Conservation (phyloP, 2,329 filamentous ascomycete species). For the Alternaria novae-zelandiae region DNA sequence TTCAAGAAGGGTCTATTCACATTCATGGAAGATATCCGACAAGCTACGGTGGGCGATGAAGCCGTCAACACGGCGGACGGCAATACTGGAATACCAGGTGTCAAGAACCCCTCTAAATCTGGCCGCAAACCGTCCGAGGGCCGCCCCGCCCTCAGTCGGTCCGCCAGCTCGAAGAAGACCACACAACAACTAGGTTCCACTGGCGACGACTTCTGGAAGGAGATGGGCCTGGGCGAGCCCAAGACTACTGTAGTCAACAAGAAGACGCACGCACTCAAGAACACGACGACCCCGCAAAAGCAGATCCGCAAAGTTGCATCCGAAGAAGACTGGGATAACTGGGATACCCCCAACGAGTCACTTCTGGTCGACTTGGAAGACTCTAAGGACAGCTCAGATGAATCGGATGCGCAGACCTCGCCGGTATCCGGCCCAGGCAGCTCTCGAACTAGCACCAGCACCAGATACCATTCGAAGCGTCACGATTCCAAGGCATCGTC, state of each 20-base stretch:
- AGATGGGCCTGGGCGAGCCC: constrained; percentile 50
- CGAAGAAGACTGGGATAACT: constrained; percentile 63
- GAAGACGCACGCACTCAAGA: constrained; percentile 48
- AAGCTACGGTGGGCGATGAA: constrained; percentile 96
- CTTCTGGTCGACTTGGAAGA: constrained; percentile 47
- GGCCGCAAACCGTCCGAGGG: constrained; percentile 37
- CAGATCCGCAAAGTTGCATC: constrained; percentile 46
- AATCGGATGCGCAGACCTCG: constrained; percentile 57
- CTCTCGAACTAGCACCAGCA: constrained; percentile 61
- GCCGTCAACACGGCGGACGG: constrained; percentile 59
- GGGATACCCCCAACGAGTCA: constrained; percentile 57
- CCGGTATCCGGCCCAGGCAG: constrained; percentile 52
- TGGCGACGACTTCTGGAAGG: constrained; percentile 53
- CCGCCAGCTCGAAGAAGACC: constrained; percentile 42
- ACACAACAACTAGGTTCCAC: constrained; percentile 42
- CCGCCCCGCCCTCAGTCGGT: constrained; percentile 39
- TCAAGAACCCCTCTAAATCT: constrained; percentile 33
- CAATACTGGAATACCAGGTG: constrained; percentile 42
- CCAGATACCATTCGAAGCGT: constrained; percentile 55
- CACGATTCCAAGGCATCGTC: constrained; percentile 49
- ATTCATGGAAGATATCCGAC: constrained; percentile 92
- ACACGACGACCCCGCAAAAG: constrained; percentile 47
- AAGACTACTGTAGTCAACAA: constrained; percentile 45
- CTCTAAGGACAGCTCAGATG: constrained; percentile 52
- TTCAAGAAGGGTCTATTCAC: constrained; percentile 90